Evolutionary conservation across 2,329 filamentous ascomycete genomes (phyloP).

Genomic region (Penicillium sp.): DNA sequence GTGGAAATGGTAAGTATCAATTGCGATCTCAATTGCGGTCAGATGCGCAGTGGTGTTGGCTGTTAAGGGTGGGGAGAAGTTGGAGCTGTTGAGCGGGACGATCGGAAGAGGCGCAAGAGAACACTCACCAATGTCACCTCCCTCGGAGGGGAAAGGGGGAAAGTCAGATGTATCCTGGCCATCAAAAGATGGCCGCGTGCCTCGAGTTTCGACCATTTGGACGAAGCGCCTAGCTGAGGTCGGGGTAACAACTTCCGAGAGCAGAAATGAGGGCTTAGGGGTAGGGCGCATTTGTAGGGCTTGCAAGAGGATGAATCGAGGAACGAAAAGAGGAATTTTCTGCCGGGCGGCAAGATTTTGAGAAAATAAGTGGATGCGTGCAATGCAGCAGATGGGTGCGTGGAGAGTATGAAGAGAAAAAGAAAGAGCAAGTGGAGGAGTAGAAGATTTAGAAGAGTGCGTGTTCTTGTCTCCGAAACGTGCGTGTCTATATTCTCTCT

Average conservation of each 20-base stretch:
- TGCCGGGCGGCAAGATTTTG: conserved; percentile 7
- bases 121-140: conserved; percentile 37
- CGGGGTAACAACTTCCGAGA: conserved; percentile 41
- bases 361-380: conserved; percentile 3
- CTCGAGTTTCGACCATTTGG: conserved; percentile 38
- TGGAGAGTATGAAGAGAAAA: not conserved
- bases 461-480: too few relatives aligned
- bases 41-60: not conserved
- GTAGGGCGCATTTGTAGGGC: conserved; percentile 49
- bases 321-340: conserved; percentile 24
- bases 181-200: conserved; percentile 31
- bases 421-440: too few relatives aligned
- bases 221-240: conserved; percentile 22
- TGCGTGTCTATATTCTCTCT: too few relatives aligned
- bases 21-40: conserved; percentile 6
- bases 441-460: too few relatives aligned
- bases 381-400: not conserved
- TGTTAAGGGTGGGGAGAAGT: not conserved
- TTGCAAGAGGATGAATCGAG: conserved; percentile 26
- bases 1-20: not conserved
- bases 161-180: conserved; percentile 29
- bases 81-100: conserved; percentile 5
- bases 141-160: conserved; percentile 30
- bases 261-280: conserved; percentile 51
- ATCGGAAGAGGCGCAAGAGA: conserved; percentile 5